Evolutionary conservation across 768 basidiomycete genomes (phyloP).

Genomic region (Agrocybe praecox): DNA sequence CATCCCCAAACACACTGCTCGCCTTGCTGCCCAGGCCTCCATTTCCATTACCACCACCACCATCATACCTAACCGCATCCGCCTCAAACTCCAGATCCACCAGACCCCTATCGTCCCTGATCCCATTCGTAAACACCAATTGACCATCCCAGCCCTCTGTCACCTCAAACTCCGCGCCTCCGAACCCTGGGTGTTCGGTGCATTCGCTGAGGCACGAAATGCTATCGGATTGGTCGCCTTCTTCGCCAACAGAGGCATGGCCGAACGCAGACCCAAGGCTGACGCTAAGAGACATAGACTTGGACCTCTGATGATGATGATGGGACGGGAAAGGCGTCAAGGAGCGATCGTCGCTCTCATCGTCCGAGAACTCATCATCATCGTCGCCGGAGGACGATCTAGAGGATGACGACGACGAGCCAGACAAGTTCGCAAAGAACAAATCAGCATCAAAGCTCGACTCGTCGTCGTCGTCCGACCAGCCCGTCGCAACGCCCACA

Average conservation of each 20-base stretch:
- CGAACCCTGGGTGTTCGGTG: conserved; percentile 28
- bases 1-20: conserved; percentile 11
- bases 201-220: conserved; percentile 29
- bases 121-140: conserved; percentile 69
- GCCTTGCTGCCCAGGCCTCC: conserved; percentile 16
- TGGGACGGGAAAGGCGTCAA: not conserved
- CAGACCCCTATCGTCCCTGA: conserved; percentile 54
- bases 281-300: not conserved
- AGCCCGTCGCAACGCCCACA: conserved; percentile 70
- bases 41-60: no score
- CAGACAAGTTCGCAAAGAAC: conserved; percentile 81
- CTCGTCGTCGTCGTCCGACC: conserved; percentile 76
- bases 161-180: conserved; percentile 54
- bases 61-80: conserved; percentile 47
- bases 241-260: conserved; percentile 39
- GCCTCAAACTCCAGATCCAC: conserved; percentile 75
- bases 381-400: conserved; percentile 8
- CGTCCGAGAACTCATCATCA: not conserved
- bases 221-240: conserved; percentile 48
- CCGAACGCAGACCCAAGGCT: conserved; percentile 8
- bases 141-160: conserved; percentile 78
- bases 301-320: not conserved
- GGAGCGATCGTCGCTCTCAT: not conserved
- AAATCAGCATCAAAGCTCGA: conserved; percentile 82
- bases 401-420: conserved; percentile 41